phyloP scores from a whole-genome alignment of 1,284 basidiomycete genomes.

The Austroboletus niveus region DNA sequence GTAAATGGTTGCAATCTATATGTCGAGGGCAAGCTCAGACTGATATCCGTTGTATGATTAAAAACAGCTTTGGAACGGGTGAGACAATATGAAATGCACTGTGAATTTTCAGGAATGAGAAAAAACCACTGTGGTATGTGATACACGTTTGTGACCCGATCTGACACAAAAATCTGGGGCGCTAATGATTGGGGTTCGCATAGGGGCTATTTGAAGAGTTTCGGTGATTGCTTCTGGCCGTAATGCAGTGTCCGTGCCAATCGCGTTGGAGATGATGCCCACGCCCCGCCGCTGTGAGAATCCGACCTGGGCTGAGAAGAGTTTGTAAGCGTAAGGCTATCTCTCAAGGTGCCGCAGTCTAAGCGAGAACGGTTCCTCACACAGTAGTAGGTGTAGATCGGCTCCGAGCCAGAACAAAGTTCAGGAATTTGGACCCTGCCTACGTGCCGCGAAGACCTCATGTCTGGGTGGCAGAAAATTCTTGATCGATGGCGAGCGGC shows the following conservation, averaged over 20 bases:
- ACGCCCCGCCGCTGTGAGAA: constrained; percentile 11
- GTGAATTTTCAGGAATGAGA: constrained; percentile 2
- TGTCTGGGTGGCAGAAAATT: not conserved
- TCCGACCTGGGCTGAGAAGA: not conserved
- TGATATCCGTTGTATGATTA: not conserved
- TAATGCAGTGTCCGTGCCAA: constrained; percentile 1
- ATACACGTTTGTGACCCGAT: constrained; percentile 3
- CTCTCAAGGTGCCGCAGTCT: not conserved
- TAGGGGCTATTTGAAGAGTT: constrained; percentile 1
- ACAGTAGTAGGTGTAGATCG: not conserved
- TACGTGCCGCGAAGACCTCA: not conserved
- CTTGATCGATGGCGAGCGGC: constrained; percentile 11
- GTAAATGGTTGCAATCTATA: not conserved
- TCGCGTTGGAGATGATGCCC: not conserved
- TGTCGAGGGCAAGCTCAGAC: not conserved
- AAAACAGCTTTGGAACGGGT: constrained; percentile 1
- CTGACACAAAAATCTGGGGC: constrained; percentile 5
- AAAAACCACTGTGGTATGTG: not conserved
- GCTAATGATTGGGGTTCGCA: not conserved
- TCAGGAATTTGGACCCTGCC: constrained; percentile 6
- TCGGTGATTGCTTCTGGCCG: constrained; percentile 6
- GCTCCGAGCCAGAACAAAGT: constrained; percentile 9
- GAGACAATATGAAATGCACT: not conserved
- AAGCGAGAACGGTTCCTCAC: not conserved
- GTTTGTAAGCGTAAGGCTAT: constrained; percentile 4